These are phyloP conservation scores for Gnaphalium uliginosum DNA, from an alignment of 129 eudicot species.

Conservation along the genomic window DNA sequence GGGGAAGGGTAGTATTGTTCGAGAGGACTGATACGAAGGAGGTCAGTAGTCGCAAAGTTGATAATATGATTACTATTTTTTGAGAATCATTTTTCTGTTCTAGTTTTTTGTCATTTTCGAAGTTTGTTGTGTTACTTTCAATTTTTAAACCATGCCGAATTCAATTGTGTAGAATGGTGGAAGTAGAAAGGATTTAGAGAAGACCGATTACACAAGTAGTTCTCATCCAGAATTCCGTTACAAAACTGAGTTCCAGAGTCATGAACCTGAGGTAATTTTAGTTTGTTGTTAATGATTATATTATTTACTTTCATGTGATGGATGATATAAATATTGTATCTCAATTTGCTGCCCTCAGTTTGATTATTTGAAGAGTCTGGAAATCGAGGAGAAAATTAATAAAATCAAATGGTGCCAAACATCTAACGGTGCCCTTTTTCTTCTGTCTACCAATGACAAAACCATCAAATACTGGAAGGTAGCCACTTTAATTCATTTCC, in stretches of 20 bases:
- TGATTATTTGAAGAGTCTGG: conserved; percentile 98
- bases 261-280: conserved; percentile 91
- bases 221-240: conserved; percentile 98
- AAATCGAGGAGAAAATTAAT: conserved; percentile 98
- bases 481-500: not conserved
- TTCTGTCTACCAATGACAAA: conserved; percentile 96
- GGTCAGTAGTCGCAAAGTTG: conserved; percentile 45
- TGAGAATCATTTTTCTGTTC: not conserved
- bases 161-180: conserved; percentile 69
- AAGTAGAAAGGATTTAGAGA: conserved; percentile 83
- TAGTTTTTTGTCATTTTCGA: conserved; percentile 1
- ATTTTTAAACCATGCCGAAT: conserved; percentile 17
- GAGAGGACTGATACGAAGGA: conserved; percentile 95
- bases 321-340: not conserved
- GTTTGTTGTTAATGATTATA: not conserved
- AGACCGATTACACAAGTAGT: conserved; percentile 62
- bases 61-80: conserved; percentile 5
- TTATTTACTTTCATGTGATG: not conserved
- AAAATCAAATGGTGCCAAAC: conserved; percentile 99
- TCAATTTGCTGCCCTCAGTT: conserved; percentile 62
- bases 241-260: conserved; percentile 99
- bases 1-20: conserved; percentile 97
- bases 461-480: conserved; percentile 99
- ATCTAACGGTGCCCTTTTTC: conserved; percentile 87
- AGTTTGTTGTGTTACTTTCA: not conserved